Evolutionary conservation across 768 basidiomycete species (phyloP).

Genomic region (Tylopilus balloui): DNA sequence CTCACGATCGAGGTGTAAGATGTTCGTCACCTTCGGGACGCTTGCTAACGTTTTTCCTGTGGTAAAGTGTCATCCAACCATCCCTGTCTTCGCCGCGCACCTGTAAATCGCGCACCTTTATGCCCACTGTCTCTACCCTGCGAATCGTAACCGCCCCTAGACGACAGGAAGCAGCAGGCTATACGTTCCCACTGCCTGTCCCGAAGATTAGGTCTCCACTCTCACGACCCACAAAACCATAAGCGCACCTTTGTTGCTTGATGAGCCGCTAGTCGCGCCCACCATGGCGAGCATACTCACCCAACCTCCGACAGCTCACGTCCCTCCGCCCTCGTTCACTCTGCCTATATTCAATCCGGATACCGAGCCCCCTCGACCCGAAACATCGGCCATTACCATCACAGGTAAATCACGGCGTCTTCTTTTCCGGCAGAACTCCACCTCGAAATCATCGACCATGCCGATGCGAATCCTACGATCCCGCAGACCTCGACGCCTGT

Average conservation of each 20-base stretch:
- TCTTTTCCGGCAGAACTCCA: conserved; percentile 30
- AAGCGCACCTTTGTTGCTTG: conserved; percentile 7
- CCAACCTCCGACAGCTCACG: conserved; percentile 2
- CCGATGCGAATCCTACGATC: conserved; percentile 13
- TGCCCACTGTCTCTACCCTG: conserved; percentile 2
- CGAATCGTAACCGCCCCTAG: conserved; percentile 2
- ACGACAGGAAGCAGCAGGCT: background rate
- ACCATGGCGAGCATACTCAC: conserved; percentile 14
- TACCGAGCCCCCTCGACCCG: background rate
- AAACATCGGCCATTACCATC: background rate
- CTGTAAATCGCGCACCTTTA: conserved; percentile 2
- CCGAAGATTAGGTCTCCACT: background rate
- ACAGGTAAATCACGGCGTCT: conserved; percentile 4
- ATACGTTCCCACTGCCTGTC: conserved; percentile 1
- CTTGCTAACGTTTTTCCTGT: background rate
- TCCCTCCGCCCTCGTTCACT: conserved; percentile 5
- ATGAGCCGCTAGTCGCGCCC: background rate
- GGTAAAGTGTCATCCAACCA: conserved; percentile 2
- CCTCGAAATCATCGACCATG: conserved; percentile 26
- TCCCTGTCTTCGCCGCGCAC: conserved; percentile 14
- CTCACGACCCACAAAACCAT: conserved; percentile 1
- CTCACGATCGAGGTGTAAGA: conserved; percentile 4
- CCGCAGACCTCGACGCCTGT: conserved; percentile 19
- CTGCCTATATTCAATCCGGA: background rate
- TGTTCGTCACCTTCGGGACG: background rate